phyloP scores from a whole-genome alignment of 371 early-diverging fungal species.

The Mucor velutinosus region DNA sequence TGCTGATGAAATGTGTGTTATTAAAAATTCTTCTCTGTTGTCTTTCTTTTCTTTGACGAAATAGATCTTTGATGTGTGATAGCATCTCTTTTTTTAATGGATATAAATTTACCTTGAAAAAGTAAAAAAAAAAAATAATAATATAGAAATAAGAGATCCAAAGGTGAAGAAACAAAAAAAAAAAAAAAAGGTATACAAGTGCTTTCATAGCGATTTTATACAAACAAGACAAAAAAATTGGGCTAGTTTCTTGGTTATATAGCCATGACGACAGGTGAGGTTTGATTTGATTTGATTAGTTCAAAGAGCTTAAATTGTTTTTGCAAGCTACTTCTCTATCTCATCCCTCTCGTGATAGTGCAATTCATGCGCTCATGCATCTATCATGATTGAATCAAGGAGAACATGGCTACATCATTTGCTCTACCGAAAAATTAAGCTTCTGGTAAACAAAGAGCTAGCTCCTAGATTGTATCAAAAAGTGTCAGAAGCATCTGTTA shows the following conservation, averaged over 20 bases:
- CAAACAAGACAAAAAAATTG: conserved; percentile 4
- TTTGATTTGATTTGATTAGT: neutral
- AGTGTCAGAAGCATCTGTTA: neutral
- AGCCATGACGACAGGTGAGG: conserved; percentile 8
- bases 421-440: neutral
- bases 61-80: conserved; percentile 20
- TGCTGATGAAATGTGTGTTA: conserved; percentile 2
- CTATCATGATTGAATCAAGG: neutral
- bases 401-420: neutral
- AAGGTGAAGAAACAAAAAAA: conserved; percentile 3
- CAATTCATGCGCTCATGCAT: neutral
- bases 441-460: neutral
- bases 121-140: conserved; percentile 3
- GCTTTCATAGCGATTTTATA: neutral
- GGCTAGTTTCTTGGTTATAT: neutral
- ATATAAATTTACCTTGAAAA: conserved; percentile 1
- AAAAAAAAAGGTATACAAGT: conserved; percentile 1
- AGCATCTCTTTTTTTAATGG: conserved; percentile 4
- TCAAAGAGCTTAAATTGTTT: neutral
- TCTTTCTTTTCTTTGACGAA: conserved; percentile 24
- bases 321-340: neutral
- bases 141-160: neutral
- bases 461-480: conserved; percentile 3
- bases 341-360: neutral
- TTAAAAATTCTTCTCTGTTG: conserved; percentile 7